Evolutionary conservation across 2,329 filamentous ascomycete genomes (phyloP), one percentile per base, ranked within the genome.

Genomic region (Hortaea sp.): DNA sequence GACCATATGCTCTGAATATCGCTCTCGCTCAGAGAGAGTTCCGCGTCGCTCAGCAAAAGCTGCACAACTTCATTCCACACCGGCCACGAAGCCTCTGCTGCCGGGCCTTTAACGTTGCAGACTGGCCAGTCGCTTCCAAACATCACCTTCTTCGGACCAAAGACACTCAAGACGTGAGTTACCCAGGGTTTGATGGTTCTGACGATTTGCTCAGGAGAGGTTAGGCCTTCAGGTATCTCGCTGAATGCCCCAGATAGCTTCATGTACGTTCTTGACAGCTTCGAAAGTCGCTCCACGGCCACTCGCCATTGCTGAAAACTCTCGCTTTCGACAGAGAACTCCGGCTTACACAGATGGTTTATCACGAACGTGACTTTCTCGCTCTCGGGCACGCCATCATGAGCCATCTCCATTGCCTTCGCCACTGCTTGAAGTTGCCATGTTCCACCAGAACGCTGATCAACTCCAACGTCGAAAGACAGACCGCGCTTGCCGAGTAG

Each of bases 121-220:
- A 95, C 83, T 2, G 90, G 89, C 90, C 90, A 97, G 65, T 95
- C 88, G 53, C 84, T 89, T 27, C 84, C 89, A 65, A 92, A 95
- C 82, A 97, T 88, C 61, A 92, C 75, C 52, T 87, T 75, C 20
- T 71, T 62, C 0, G 84, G 69, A 1, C 84, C 81, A 59, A 95
- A 95, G 1, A 76, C 76, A 29, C 80, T 76, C 44, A 94, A 77
- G 0, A 89, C 69, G 44, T 83, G 77, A 49, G 81, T 77, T 2
- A 87, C 75, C 82, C 86, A 94, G 27, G 82, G 81, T 48, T 76
- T 72, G 13, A 85, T 72, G 37, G 74, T 74, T 50, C 76, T 69
- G 53, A 86, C 80, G 47, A 88, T 75, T 32, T 77, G 73, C 47
- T 54, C 42, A n/a, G 48, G 53, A 7, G 73, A 63, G 28, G 72